A percentile compares a stretch with the other conserved stretches of the same genome.
Conservation (phyloP, 78 protist genomes). For the Dictyostelium intermedium region DNA sequence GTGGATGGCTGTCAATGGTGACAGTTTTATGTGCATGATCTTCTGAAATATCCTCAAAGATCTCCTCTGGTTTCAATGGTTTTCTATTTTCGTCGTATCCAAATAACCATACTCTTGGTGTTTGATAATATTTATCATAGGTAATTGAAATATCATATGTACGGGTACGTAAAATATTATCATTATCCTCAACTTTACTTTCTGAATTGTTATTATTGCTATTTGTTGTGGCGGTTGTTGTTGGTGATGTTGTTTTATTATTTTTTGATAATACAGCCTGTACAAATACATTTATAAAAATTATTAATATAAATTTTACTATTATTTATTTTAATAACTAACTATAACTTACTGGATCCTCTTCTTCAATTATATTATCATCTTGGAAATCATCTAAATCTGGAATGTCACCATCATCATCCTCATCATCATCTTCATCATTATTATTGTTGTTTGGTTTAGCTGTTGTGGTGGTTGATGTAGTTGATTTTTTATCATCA, state of each 20-base stretch:
- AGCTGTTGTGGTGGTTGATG: constrained; percentile 32
- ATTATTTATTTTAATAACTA: neutral
- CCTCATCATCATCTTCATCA: constrained; percentile 82
- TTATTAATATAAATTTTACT: neutral
- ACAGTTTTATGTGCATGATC: constrained; percentile 98
- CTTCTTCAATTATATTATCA: constrained; percentile 83
- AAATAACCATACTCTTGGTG: constrained; percentile 94
- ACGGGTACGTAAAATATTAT: constrained; percentile 89
- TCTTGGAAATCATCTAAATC: constrained; percentile 89
- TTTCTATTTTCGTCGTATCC: constrained; percentile 93
- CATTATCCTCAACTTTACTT: constrained; percentile 49
- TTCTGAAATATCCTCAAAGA: constrained; percentile 96
- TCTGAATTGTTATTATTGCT: neutral
- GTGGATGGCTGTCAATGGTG: constrained; percentile 98
- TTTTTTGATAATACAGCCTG: constrained; percentile 28
- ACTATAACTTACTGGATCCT: constrained; percentile 61
- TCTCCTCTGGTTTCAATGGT: constrained; percentile 81
- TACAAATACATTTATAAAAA: neutral
- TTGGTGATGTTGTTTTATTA: too few relatives aligned
- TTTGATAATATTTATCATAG: constrained; percentile 96
- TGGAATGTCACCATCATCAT: constrained; percentile 87
- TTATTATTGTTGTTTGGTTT: neutral
- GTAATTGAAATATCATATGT: constrained; percentile 93
- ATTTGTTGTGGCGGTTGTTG: neutral
- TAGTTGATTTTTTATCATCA: constrained; percentile 25